These are phyloP conservation scores for Backusella luteola DNA, from an alignment of 192 early-diverging fungal species.

Conservation along the genomic window DNA sequence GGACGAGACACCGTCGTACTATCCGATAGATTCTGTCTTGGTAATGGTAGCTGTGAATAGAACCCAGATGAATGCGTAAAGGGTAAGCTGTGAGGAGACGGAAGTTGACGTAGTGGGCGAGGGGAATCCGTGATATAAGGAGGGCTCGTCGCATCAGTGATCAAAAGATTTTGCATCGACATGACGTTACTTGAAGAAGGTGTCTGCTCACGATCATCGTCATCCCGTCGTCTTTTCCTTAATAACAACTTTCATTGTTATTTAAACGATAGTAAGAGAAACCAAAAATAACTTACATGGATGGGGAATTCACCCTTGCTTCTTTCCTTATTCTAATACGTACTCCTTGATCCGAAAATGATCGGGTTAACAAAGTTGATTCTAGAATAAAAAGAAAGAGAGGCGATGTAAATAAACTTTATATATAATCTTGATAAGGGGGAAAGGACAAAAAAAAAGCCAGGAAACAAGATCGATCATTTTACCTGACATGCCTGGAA, in stretches of 20 bases:
- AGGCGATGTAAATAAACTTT: not conserved
- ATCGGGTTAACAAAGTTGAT: slow-evolving; percentile 5
- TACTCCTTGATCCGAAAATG: slow-evolving; percentile 15
- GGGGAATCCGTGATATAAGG: not conserved
- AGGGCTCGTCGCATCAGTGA: not conserved
- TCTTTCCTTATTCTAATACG: slow-evolving; percentile 8
- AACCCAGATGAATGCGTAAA: slow-evolving; percentile 4
- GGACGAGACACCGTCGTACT: not conserved
- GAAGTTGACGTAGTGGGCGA: not conserved
- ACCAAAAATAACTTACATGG: not conserved
- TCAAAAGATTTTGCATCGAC: slow-evolving; percentile 17
- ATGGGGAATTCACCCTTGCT: not conserved
- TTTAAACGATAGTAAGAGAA: too few relatives aligned
- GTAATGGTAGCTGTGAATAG: slow-evolving; percentile 1
- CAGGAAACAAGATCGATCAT: not conserved
- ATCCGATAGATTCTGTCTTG: not conserved
- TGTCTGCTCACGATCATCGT: not conserved
- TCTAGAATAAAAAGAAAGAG: not conserved
- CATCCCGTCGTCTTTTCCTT: not conserved
- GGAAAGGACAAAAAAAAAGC: not conserved
- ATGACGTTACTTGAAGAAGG: slow-evolving; percentile 1
- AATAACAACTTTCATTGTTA: not conserved
- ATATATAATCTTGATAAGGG: not conserved
- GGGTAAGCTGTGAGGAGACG: not conserved
- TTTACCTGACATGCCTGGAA: slow-evolving; percentile 14